Evolutionary conservation across 257 asterid species (phyloP), one percentile per base, ranked within the genome.

Genomic region (Solanum ahanhuiri): DNA sequence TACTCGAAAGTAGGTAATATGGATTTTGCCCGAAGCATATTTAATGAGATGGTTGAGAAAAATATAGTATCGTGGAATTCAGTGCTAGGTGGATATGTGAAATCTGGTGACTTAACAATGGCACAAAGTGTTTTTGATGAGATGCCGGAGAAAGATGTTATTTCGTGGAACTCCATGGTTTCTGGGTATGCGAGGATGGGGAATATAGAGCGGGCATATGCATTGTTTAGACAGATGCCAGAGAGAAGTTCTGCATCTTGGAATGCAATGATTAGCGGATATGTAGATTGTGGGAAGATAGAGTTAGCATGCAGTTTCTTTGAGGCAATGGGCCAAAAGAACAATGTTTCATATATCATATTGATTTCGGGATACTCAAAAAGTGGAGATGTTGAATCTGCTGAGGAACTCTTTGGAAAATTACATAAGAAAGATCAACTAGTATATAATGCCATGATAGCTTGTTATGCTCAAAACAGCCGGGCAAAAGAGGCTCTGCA

Each of bases 1-100:
- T 96, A 96, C 85, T 87, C 94, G 17, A 96, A 96, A 89, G 45
- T 89, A 85, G 97, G 96, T 2, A 92, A 92, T 33, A 92, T 93
- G 96, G 93, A 31, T 37, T 86, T 88, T 71, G 96, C 98, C 0
- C 98, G 91, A 12, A 90, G 86, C 88, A 90, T 93, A 89, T 94
- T 96, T 45, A 93, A 90, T 88, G 95, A 91, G 88, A 94, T 94
- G 89, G 67, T 58, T 11, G 94, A 51, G 39, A 93, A 86, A 87
- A 94, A 93, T 83, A 91, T 95, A 45, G 98, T 95, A 7, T 89
- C 98, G 3, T 96, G 99, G 99, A 96, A 95, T 89, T 94, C 97
- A 41, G 75, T 96, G 86, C 82, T 96, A 8, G 91, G 94, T 1
- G 96, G 97, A 86, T 93, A 96, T 33, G 91, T 93, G 1, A 96